Evolutionary conservation across 148 eudicot genomes (phyloP).

Genomic region (Dysphania ambrosioides): DNA sequence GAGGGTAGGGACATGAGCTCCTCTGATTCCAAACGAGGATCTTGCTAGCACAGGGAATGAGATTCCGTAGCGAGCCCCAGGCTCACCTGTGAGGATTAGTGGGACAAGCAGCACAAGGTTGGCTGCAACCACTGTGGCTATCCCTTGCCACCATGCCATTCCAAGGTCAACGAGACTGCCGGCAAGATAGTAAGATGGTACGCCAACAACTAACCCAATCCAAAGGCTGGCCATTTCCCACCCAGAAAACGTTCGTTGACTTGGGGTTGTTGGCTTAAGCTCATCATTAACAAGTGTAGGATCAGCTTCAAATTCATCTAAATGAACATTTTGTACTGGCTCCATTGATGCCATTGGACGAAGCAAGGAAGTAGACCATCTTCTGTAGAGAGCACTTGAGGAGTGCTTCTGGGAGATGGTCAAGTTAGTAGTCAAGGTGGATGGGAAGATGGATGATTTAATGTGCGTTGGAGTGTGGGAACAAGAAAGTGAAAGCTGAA

Average conservation of each 20-base stretch:
- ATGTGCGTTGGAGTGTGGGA: constrained; percentile 23
- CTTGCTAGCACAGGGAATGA: constrained; percentile 87
- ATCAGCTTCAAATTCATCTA: constrained; percentile 41
- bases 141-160: constrained; percentile 99
- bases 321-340: constrained; percentile 10
- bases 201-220: constrained; percentile 91
- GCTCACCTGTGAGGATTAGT: constrained; percentile 72
- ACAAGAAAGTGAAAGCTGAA: constrained; percentile 14
- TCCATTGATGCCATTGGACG: constrained; percentile 42
- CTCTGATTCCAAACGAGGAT: constrained; percentile 78
- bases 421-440: constrained; percentile 18
- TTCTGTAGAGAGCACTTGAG: constrained; percentile 16
- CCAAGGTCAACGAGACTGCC: constrained; percentile 93
- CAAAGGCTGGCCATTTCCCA: constrained; percentile 88
- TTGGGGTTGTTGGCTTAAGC: constrained; percentile 57
- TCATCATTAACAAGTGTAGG: constrained; percentile 70
- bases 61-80: constrained; percentile 78
- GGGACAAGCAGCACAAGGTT: constrained; percentile 63
- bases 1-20: constrained; percentile 79
- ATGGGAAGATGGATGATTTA: constrained; percentile 19
- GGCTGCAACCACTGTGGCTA: constrained; percentile 79
- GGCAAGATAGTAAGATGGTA: constrained; percentile 89
- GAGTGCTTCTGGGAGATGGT: constrained; percentile 2
- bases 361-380: constrained; percentile 2
- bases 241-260: constrained; percentile 64